Conservation (phyloP, 1,139 yeast species). For the Geotrichum fermentans region DNA sequence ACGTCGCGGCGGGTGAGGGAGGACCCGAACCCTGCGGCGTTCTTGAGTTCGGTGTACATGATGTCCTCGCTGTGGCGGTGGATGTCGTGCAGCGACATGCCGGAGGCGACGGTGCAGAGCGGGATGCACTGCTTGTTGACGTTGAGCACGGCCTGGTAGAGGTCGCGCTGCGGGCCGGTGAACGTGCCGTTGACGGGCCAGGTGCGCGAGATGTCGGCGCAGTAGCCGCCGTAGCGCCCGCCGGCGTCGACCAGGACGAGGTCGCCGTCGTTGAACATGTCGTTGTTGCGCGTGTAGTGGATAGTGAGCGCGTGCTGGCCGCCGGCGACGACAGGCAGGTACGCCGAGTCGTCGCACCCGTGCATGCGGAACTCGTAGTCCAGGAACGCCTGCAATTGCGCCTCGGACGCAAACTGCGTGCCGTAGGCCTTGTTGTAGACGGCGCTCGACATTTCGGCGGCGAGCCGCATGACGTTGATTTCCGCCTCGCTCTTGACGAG, state of each 20-base stretch:
- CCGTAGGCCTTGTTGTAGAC: slow-evolving; percentile 77
- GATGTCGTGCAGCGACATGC: slow-evolving; percentile 63
- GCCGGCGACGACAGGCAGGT: slow-evolving; percentile 94
- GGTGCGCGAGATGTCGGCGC: slow-evolving; percentile 91
- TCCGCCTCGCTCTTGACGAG: slow-evolving; percentile 73
- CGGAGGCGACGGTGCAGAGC: slow-evolving; percentile 51
- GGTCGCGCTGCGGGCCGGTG: slow-evolving; percentile 70
- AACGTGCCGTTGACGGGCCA: slow-evolving; percentile 86
- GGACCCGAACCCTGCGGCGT: slow-evolving; percentile 57
- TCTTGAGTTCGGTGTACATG: slow-evolving; percentile 60
- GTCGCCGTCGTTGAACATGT: slow-evolving; percentile 65
- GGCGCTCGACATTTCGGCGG: slow-evolving; percentile 74
- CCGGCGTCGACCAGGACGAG: slow-evolving; percentile 93
- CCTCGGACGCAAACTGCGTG: slow-evolving; percentile 61
- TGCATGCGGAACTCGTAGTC: slow-evolving; percentile 78
- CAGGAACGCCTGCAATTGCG: slow-evolving; percentile 71
- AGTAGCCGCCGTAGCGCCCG: slow-evolving; percentile 88
- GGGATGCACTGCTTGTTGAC: slow-evolving; percentile 78
- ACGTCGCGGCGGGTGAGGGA: slow-evolving; percentile 26
- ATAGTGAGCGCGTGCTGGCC: slow-evolving; percentile 82
- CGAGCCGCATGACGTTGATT: slow-evolving; percentile 69
- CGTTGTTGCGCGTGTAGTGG: slow-evolving; percentile 88
- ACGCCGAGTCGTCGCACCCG: slow-evolving; percentile 88
- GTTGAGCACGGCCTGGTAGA: slow-evolving; percentile 81
- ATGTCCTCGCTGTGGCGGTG: slow-evolving; percentile 63